Evolutionary conservation across 2,329 filamentous ascomycete genomes (phyloP), one percentile per base, ranked within the genome.

Genomic region (Claviceps capensis): DNA sequence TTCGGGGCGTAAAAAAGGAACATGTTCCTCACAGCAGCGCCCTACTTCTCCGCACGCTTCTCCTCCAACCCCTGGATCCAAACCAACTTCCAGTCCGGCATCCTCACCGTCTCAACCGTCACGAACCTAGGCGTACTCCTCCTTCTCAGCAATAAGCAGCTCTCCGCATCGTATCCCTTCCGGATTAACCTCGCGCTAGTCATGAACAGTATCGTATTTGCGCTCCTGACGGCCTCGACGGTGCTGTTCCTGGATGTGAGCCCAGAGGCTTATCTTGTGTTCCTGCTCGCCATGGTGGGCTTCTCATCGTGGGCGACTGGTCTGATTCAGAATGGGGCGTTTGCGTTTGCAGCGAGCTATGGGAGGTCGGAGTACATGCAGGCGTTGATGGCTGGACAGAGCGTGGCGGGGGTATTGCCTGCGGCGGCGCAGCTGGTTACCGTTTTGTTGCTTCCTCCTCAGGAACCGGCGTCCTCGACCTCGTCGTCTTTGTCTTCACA

Each of bases 1-100:
- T 40, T 40, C n/a, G 5, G 5, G n/a, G 13, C 14, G 14, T 23
- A 44, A 30, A 36, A 37, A 37, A 52, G 88, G 88, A 97, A 97
- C 72, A 96, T 96, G 91, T 96, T 97, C 67, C 80, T 97, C 59
- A 91, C 93, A 46, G 89, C 91, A 8, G 88, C 88, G 1, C 88
- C 91, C 4, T 97, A 97, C 73, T 96, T 97, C 70, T 82, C 90
- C 62, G 76, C 74, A 48, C 88, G 91, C 59, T 95, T 97, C 67
- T 71, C 77, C 46, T 74, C 76, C 54, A 80, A 83, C 63, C 70
- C 79, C 51, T 86, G 81, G 75, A 83, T 94, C 52, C 75, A 83
- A 38, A 75, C 80, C 56, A 87, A 89, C 72, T 97, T 95, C 71
- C 91, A 96, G 66, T 85, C 91, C 11, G 83, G 87, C 53, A 91